phyloP scores from a whole-genome alignment of 2,329 filamentous ascomycete genomes.

The Dothideomycetidae sp. region DNA sequence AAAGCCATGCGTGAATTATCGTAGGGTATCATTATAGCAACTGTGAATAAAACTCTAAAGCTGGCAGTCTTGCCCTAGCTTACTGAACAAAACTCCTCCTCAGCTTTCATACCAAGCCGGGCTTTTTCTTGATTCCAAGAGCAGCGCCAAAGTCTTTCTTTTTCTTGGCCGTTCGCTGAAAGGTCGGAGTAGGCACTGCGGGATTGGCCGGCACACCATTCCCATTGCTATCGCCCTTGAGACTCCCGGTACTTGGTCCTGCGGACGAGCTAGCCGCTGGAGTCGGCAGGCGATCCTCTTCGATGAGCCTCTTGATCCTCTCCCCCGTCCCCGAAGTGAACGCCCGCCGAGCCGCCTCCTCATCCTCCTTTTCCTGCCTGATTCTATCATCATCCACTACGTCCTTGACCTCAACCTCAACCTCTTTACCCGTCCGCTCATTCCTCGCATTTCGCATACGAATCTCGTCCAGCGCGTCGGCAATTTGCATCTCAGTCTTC shows the following conservation, averaged over 20 bases:
- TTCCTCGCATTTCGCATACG: constrained; percentile 78
- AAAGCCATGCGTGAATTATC: background rate
- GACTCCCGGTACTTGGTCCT: constrained; percentile 13
- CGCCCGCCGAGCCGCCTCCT: constrained; percentile 62
- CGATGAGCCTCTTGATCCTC: constrained; percentile 38
- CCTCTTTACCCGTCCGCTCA: constrained; percentile 54
- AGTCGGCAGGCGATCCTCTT: constrained; percentile 29
- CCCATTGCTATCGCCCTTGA: constrained; percentile 10
- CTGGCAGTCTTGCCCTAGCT: too few relatives aligned
- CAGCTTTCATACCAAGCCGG: constrained; percentile 22
- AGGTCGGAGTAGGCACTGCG: constrained; percentile 44
- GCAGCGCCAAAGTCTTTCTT: constrained; percentile 68
- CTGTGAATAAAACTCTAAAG: too few relatives aligned
- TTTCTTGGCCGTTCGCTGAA: constrained; percentile 65
- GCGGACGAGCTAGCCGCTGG: too few relatives aligned
- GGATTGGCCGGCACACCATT: constrained; percentile 26
- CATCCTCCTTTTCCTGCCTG: constrained; percentile 65
- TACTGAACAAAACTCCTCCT: background rate
- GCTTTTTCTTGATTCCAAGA: constrained; percentile 78
- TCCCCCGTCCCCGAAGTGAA: constrained; percentile 52
- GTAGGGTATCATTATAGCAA: background rate
- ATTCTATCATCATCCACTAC: constrained; percentile 47
- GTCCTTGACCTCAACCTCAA: constrained; percentile 41
- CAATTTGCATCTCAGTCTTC: constrained; percentile 89
- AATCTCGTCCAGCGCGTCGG: constrained; percentile 91